phyloP scores from a whole-genome alignment of 805 yeast genomes.

The Starmerella powellii region DNA sequence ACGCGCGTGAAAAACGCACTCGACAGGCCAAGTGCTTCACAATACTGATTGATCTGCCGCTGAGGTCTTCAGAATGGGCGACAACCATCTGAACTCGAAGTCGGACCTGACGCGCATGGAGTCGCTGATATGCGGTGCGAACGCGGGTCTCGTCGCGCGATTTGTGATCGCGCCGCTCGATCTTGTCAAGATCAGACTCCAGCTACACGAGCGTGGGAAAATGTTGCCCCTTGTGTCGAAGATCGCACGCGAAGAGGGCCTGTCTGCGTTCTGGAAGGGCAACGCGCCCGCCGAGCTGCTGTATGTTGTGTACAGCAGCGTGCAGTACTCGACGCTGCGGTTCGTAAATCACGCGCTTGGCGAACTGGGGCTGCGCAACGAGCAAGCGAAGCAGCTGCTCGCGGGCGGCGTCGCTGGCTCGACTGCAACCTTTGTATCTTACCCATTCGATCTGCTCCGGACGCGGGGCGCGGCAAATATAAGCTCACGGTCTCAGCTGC shows the following conservation, averaged over 20 bases:
- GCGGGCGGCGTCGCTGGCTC: slow-evolving; percentile 74
- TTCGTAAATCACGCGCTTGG: slow-evolving; percentile 33
- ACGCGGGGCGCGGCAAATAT: slow-evolving; percentile 69
- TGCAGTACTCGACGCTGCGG: slow-evolving; percentile 68
- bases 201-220: slow-evolving; percentile 34
- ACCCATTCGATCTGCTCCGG: slow-evolving; percentile 82
- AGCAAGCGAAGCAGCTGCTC: slow-evolving; percentile 37
- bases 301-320: slow-evolving; percentile 74
- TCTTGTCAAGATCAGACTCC: slow-evolving; percentile 63
- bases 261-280: slow-evolving; percentile 84
- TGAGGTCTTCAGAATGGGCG: slow-evolving; percentile 7
- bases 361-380: slow-evolving; percentile 15
- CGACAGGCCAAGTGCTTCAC: too few species aligned
- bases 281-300: slow-evolving; percentile 82
- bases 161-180: slow-evolving; percentile 67
- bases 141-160: slow-evolving; percentile 54
- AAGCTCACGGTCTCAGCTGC: slow-evolving; percentile 11
- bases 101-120: slow-evolving; percentile 41
- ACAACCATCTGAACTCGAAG: slow-evolving; percentile 29
- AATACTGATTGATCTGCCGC: too few species aligned
- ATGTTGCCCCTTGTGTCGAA: slow-evolving; percentile 29
- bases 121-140: slow-evolving; percentile 57
- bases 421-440: slow-evolving; percentile 58
- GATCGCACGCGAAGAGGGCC: slow-evolving; percentile 52
- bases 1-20: too few species aligned